Conservation (phyloP, 2,329 filamentous ascomycete species). For the Beauveria australis region DNA sequence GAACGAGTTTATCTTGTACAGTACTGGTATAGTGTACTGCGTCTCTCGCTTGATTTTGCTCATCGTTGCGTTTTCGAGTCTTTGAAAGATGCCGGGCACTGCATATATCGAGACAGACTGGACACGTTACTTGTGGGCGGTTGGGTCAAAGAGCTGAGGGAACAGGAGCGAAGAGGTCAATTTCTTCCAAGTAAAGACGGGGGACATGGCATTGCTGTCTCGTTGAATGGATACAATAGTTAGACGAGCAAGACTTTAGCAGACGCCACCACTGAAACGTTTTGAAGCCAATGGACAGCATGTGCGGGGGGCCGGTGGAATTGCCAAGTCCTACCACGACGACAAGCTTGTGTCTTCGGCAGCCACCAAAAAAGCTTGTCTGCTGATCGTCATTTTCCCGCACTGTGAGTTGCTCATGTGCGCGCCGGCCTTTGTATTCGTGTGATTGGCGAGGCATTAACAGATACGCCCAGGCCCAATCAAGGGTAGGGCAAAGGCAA, state of each 20-base stretch:
- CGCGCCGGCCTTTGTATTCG: neutral
- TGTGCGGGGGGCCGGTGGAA: neutral
- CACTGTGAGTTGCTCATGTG: neutral
- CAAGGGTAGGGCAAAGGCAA: too few species aligned
- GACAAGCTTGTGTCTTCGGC: neutral
- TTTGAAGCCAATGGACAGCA: neutral
- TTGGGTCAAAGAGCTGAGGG: neutral
- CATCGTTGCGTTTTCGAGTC: neutral
- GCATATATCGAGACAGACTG: neutral
- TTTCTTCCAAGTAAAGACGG: too few species aligned
- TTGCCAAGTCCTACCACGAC: neutral
- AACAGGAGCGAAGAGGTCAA: too few species aligned
- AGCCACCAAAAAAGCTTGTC: slow-evolving; percentile 9
- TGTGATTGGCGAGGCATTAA: too few species aligned
- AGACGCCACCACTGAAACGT: neutral
- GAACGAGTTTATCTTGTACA: neutral
- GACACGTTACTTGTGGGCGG: neutral
- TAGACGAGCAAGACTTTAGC: neutral
- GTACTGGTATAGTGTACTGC: neutral
- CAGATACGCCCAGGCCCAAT: too few species aligned
- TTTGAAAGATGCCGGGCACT: neutral
- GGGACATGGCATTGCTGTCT: too few species aligned
- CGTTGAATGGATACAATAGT: neutral
- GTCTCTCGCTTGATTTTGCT: neutral
- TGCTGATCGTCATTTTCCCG: neutral